phyloP scores from a whole-genome alignment of 257 asterid genomes.

The Henckelia pumila region DNA sequence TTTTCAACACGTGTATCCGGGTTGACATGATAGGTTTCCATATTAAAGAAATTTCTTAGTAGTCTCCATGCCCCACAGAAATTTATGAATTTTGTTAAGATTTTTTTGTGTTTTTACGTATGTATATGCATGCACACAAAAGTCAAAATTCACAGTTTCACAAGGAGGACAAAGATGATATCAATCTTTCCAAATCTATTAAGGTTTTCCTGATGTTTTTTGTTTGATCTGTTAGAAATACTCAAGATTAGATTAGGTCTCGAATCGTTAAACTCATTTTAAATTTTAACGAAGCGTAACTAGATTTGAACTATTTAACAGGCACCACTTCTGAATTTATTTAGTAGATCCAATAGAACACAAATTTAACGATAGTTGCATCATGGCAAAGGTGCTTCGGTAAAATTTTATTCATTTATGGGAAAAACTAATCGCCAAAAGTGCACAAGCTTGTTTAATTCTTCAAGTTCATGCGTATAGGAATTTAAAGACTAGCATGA shows the following conservation, averaged over 20 bases:
- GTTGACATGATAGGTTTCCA: neutral
- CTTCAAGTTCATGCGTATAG: neutral
- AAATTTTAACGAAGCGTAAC: neutral
- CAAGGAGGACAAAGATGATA: neutral
- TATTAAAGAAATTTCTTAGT: neutral
- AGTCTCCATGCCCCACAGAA: neutral
- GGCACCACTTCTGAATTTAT: neutral
- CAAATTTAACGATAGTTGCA: neutral
- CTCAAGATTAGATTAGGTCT: neutral
- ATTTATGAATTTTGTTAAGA: neutral
- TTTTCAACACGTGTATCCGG: neutral
- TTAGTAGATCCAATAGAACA: neutral
- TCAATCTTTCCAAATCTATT: neutral
- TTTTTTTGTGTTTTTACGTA: neutral
- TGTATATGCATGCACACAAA: neutral
- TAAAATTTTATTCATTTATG: neutral
- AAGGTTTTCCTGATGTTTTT: neutral
- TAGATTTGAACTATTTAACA: neutral
- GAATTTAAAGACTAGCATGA: neutral
- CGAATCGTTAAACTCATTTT: neutral
- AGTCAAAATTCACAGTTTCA: neutral
- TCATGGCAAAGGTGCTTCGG: neutral
- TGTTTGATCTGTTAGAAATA: neutral
- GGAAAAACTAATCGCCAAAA: neutral
- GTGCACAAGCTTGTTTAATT: too few species aligned